Percentiles rank a stretch among this genome's conserved stretches.
Conservation (phyloP, 345 rosid species). For the Geranium rotundifolium region DNA sequence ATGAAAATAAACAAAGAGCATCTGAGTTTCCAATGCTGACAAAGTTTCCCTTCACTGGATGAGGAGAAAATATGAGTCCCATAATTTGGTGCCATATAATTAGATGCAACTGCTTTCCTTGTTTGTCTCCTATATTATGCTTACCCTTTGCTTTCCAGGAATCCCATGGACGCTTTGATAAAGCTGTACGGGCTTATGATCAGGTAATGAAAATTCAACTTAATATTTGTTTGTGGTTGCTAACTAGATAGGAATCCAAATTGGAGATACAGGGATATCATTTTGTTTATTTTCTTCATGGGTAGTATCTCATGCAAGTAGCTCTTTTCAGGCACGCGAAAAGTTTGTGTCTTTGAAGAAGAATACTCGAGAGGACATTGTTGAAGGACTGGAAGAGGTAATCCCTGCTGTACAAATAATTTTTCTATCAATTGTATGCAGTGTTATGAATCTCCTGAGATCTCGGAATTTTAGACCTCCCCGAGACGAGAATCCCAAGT, state of each 20-base stretch:
- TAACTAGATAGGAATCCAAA: background rate
- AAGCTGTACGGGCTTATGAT: constrained; percentile 51
- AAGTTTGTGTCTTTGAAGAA: constrained; percentile 81
- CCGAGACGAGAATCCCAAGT: no score
- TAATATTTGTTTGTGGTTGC: background rate
- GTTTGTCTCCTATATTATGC: background rate
- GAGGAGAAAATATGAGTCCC: no score
- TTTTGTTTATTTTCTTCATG: background rate
- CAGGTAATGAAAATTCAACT: constrained; percentile 38
- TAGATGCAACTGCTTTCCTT: background rate
- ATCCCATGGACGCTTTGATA: constrained; percentile 57
- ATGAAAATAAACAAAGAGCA: no score
- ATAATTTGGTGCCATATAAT: background rate
- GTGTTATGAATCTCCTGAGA: no score
- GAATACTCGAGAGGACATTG: constrained; percentile 55
- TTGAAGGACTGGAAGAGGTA: constrained; percentile 87
- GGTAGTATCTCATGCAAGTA: background rate
- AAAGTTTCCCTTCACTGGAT: no score
- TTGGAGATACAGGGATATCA: no score
- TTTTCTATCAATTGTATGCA: no score
- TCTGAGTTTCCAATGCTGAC: no score
- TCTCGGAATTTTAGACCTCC: no score
- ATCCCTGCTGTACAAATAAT: background rate
- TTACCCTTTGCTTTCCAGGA: constrained; percentile 37
- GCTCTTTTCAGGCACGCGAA: constrained; percentile 58